phyloP scores from a whole-genome alignment of 768 basidiomycete genomes.

The Suillus placidus region DNA sequence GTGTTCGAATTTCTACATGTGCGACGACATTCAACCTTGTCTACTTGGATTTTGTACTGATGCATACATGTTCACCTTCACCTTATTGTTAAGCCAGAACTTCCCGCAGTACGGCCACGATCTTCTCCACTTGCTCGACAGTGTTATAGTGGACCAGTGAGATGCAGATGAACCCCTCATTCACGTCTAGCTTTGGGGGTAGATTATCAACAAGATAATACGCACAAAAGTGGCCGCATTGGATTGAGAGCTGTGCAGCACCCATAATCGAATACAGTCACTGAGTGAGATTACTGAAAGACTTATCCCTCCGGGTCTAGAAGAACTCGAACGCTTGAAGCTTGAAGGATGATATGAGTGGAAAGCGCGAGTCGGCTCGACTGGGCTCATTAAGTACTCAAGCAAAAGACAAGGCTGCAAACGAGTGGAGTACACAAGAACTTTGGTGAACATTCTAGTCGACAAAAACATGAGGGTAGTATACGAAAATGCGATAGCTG shows the following conservation, averaged over 20 bases:
- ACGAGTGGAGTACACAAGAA: too few species aligned
- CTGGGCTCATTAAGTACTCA: too few species aligned
- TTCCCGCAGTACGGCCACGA: constrained; percentile 58
- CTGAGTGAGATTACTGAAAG: neutral
- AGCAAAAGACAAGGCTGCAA: too few species aligned
- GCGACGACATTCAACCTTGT: too few species aligned
- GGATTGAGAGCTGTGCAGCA: constrained; percentile 63
- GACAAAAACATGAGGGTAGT: too few species aligned
- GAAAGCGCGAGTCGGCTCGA: too few species aligned
- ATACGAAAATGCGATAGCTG: too few species aligned
- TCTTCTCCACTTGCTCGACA: constrained; percentile 62
- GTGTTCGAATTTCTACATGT: too few species aligned
- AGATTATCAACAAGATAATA: constrained; percentile 59
- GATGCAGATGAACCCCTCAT: constrained; percentile 74
- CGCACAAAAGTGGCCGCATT: constrained; percentile 79
- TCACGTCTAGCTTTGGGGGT: constrained; percentile 57
- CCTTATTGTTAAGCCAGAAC: constrained; percentile 35
- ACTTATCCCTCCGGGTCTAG: constrained; percentile 49
- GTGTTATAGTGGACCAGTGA: constrained; percentile 84
- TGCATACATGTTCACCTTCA: neutral
- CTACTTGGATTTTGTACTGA: too few species aligned
- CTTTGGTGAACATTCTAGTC: too few species aligned
- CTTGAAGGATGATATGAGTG: too few species aligned
- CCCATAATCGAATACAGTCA: constrained; percentile 2
- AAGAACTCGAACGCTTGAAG: too few species aligned